A percentile compares a stretch with the other conserved stretches of the same genome.
Evolutionary conservation across 257 asterid genomes (phyloP).

Genomic region (Nemophila menziesii): DNA sequence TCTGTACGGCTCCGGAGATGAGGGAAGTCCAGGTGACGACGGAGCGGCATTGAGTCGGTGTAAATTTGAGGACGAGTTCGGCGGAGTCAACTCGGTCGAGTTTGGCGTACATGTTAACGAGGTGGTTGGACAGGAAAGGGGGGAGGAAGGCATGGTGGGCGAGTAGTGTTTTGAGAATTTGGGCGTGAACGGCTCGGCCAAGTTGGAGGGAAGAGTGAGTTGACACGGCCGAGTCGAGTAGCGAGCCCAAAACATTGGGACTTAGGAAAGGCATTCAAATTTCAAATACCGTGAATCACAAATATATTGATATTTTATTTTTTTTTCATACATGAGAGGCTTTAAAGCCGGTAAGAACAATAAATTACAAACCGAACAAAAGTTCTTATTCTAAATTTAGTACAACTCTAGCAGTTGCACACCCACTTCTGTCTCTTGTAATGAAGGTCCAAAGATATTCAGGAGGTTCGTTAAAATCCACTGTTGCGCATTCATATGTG

Average conservation of each 20-base stretch:
- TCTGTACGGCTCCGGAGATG: slow-evolving; percentile 74
- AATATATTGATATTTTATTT: no score
- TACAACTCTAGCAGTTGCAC: no score
- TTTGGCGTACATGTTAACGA: slow-evolving; percentile 83
- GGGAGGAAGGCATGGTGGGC: slow-evolving; percentile 20
- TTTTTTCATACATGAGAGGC: no score
- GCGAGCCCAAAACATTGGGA: slow-evolving; percentile 41
- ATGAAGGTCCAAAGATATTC: no score
- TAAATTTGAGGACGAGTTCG: slow-evolving; percentile 34
- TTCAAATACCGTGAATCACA: no score
- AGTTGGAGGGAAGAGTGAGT: slow-evolving; percentile 36
- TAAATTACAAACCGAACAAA: no score
- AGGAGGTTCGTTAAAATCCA: no score
- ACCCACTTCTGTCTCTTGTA: no score
- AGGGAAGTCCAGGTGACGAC: slow-evolving; percentile 89
- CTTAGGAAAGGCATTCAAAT: slow-evolving; percentile 31
- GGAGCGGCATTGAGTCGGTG: slow-evolving; percentile 49
- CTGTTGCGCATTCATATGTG: no score
- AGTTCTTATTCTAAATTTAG: no score
- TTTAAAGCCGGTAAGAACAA: no score
- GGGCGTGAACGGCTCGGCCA: slow-evolving; percentile 66
- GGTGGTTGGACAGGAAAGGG: slow-evolving; percentile 58
- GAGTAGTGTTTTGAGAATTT: slow-evolving; percentile 25
- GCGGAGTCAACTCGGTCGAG: slow-evolving; percentile 55
- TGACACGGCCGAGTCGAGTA: slow-evolving; percentile 53